phyloP scores from a whole-genome alignment of 371 early-diverging fungal species.

The Syncephalastrum monosporum region DNA sequence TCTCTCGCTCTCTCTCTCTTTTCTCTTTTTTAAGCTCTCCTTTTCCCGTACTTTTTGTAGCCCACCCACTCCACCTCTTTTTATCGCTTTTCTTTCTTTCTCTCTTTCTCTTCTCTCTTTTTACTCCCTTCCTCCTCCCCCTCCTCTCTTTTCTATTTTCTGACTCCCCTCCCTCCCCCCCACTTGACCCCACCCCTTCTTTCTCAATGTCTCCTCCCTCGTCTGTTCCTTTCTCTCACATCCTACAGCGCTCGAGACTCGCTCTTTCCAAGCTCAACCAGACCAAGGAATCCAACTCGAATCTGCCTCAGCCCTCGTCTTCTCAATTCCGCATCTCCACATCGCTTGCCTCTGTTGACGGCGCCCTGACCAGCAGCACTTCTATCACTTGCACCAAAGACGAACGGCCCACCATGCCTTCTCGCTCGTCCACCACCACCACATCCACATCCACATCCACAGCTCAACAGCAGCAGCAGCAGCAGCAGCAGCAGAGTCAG shows the following conservation, averaged over 20 bases:
- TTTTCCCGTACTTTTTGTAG: too few relatives aligned
- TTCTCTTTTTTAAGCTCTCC: too few relatives aligned
- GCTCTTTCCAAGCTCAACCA: slow-evolving; percentile 12
- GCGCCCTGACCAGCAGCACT: not conserved
- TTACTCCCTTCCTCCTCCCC: not conserved
- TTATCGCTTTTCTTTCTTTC: slow-evolving; percentile 6
- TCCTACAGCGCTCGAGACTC: slow-evolving; percentile 24
- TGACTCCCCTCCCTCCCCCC: slow-evolving; percentile 7
- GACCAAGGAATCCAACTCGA: slow-evolving; percentile 15
- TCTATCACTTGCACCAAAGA: slow-evolving; percentile 3
- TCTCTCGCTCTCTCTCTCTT: too few relatives aligned
- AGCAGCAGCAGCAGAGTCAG: not conserved
- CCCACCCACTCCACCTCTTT: too few relatives aligned
- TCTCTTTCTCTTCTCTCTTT: slow-evolving; percentile 4
- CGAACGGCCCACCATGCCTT: slow-evolving; percentile 13
- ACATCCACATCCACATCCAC: not conserved
- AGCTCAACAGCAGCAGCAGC: not conserved
- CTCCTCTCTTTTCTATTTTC: slow-evolving; percentile 9
- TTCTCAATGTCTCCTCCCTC: slow-evolving; percentile 9
- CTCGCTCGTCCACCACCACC: slow-evolving; percentile 11
- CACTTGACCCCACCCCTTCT: not conserved
- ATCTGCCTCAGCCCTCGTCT: slow-evolving; percentile 13
- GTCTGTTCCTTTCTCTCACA: slow-evolving; percentile 19
- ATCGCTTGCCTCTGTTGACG: slow-evolving; percentile 3
- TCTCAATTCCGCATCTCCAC: slow-evolving; percentile 4